A percentile compares a stretch with the other conserved stretches of the same genome.
Conservation (phyloP, 2,329 filamentous ascomycete species). For the Colletotrichum lini region DNA sequence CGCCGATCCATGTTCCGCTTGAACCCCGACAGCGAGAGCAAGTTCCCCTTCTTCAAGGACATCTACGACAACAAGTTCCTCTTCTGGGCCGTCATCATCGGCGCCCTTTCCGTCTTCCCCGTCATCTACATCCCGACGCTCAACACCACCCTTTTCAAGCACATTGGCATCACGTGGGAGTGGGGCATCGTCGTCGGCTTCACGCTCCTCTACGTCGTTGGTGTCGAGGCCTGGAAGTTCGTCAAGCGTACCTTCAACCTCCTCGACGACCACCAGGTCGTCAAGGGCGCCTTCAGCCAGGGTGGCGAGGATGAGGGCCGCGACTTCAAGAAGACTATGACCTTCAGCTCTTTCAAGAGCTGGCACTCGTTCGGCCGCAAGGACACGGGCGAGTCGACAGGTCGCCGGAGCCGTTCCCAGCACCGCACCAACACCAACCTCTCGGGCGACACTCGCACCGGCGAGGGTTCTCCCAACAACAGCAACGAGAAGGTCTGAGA, state of each 20-base stretch:
- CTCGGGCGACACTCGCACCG: conserved; percentile 41
- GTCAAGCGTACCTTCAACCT: conserved; percentile 71
- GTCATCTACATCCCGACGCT: conserved; percentile 81
- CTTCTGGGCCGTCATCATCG: conserved; percentile 75
- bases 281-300: conserved; percentile 66
- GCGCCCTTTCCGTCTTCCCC: conserved; percentile 74
- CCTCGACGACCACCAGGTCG: conserved; percentile 66
- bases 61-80: conserved; percentile 79
- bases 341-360: conserved; percentile 66
- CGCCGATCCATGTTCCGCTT: conserved; percentile 80
- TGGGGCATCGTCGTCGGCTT: conserved; percentile 79
- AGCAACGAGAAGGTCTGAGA: conserved; percentile 36
- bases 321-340: conserved; percentile 63
- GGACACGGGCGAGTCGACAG: conserved; percentile 56
- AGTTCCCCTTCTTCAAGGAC: conserved; percentile 71
- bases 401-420: conserved; percentile 37
- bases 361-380: conserved; percentile 60
- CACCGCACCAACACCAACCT: conserved; percentile 40
- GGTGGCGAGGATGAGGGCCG: conserved; percentile 61
- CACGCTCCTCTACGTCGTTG: conserved; percentile 74
- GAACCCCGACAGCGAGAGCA: conserved; percentile 65
- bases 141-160: conserved; percentile 80
- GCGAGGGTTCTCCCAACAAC: conserved; percentile 31
- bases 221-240: conserved; percentile 81
- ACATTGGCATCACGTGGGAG: conserved; percentile 80